Percentiles rank a stretch among this genome's conserved stretches.
Conservation (phyloP, 371 early-diverging fungal genomes). For the Lichtheimia corymbifera region DNA sequence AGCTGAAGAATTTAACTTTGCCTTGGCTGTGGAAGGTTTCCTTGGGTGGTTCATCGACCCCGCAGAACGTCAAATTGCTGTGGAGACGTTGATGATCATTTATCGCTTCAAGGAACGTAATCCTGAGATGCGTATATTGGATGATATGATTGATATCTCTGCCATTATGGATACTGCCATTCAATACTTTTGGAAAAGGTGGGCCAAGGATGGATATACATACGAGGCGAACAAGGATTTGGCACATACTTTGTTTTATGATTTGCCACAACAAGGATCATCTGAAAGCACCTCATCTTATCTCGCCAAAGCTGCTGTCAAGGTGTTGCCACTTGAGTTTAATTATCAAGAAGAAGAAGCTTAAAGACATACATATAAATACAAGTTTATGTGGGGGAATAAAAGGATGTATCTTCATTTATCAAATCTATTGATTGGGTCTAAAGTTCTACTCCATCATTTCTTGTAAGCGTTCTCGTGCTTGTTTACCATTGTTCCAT, state of each 20-base stretch:
- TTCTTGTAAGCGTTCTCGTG: conserved; percentile 23
- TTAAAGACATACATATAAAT: not conserved
- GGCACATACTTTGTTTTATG: conserved; percentile 78
- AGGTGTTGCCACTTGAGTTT: conserved; percentile 26
- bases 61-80: conserved; percentile 83
- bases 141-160: conserved; percentile 60
- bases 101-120: conserved; percentile 62
- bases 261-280: conserved; percentile 69
- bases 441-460: not conserved
- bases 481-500: conserved; percentile 36
- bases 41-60: conserved; percentile 74
- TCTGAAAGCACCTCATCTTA: conserved; percentile 71
- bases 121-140: conserved; percentile 57
- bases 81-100: conserved; percentile 71
- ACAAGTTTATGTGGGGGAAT: not conserved
- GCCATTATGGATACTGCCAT: conserved; percentile 69
- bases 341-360: conserved; percentile 7
- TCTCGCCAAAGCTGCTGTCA: conserved; percentile 46
- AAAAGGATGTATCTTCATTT: not conserved
- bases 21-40: conserved; percentile 74
- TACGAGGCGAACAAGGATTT: conserved; percentile 66
- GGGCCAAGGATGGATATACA: conserved; percentile 46
- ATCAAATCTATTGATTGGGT: not conserved
- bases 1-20: conserved; percentile 81
- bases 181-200: conserved; percentile 67